phyloP scores from a whole-genome alignment of 352 stramenopile species.

The Pythium volutum region DNA sequence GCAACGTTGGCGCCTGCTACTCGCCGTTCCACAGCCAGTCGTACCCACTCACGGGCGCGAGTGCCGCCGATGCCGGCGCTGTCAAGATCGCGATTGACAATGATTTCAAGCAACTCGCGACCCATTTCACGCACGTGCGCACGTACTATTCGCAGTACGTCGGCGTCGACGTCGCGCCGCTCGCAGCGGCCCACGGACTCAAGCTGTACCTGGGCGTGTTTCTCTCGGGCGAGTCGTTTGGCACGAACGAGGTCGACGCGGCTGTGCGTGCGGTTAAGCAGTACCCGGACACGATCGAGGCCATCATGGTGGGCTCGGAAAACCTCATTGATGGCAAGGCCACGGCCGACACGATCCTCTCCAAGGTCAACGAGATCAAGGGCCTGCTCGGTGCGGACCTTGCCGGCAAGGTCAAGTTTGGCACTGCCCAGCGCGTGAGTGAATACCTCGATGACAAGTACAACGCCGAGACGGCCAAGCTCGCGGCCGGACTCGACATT shows the following conservation, averaged over 20 bases:
- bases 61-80: not conserved
- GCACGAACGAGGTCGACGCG: constrained; percentile 33
- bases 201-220: constrained; percentile 55
- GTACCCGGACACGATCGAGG: constrained; percentile 36
- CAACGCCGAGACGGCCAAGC: constrained; percentile 7
- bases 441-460: constrained; percentile 23
- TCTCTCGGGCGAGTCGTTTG: constrained; percentile 41
- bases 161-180: constrained; percentile 37
- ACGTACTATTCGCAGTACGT: constrained; percentile 59
- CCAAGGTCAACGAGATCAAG: constrained; percentile 31
- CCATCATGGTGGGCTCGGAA: constrained; percentile 49
- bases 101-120: constrained; percentile 37
- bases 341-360: constrained; percentile 19
- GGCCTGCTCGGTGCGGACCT: constrained; percentile 14
- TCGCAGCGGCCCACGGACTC: constrained; percentile 38
- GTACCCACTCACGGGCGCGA: constrained; percentile 38
- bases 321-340: constrained; percentile 24
- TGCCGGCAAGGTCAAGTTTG: constrained; percentile 39
- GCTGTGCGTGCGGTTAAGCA: constrained; percentile 38
- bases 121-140: constrained; percentile 44
- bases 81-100: constrained; percentile 22
- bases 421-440: constrained; percentile 38
- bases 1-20: constrained; percentile 46
- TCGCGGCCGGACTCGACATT: constrained; percentile 16
- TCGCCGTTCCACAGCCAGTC: constrained; percentile 44